Percentiles rank a stretch among this genome's conserved stretches.
Conservation (phyloP, 2,329 filamentous ascomycete species). For the Botrytis elliptica region DNA sequence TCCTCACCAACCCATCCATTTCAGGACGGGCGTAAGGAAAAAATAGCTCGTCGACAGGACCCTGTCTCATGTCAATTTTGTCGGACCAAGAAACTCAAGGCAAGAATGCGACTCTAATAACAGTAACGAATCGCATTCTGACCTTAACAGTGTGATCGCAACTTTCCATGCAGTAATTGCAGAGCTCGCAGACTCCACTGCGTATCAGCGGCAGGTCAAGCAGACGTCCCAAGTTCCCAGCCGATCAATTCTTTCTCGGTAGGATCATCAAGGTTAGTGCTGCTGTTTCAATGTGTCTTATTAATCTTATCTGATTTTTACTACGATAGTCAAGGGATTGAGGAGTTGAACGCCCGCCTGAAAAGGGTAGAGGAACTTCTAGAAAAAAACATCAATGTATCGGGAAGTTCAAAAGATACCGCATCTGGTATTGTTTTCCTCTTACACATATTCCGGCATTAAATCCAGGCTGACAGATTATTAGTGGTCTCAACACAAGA, state of each 20-base stretch:
- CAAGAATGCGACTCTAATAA: background rate
- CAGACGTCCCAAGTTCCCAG: background rate
- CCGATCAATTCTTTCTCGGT: background rate
- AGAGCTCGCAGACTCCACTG: conserved; percentile 24
- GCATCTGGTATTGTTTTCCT: background rate
- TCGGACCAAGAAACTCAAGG: conserved; percentile 29
- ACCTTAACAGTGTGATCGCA: conserved; percentile 30
- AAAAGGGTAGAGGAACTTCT: conserved; percentile 28
- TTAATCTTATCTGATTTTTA: background rate
- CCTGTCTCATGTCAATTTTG: conserved; percentile 34
- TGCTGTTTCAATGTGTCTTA: background rate
- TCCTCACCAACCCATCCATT: background rate
- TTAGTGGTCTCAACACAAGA: background rate
- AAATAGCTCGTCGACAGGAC: conserved; percentile 29
- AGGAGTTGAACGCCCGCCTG: conserved; percentile 27
- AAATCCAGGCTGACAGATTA: background rate
- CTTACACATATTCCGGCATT: background rate
- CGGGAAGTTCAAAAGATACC: background rate
- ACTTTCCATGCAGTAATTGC: conserved; percentile 34
- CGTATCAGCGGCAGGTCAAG: background rate
- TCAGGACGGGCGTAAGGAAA: conserved; percentile 2
- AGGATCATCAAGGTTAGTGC: background rate
- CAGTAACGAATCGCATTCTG: background rate
- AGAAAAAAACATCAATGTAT: background rate
- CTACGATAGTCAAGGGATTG: conserved; percentile 23